Percentiles rank a stretch among this genome's conserved stretches.
These are phyloP conservation scores for Blastobotrys illinoisensis DNA, from an alignment of 1,139 yeast genomes.

Conservation along the genomic window DNA sequence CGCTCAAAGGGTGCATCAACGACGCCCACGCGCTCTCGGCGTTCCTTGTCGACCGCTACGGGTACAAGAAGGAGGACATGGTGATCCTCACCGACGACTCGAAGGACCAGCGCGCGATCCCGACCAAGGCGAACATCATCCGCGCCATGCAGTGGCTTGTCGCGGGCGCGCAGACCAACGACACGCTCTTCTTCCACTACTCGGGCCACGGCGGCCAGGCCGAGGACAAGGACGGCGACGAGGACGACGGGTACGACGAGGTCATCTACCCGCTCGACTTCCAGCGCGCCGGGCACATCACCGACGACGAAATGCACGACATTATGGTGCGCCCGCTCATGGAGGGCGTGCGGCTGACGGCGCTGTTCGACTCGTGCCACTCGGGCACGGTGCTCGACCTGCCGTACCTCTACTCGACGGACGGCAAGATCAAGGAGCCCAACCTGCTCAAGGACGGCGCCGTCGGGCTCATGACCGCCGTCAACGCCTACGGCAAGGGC, in stretches of 20 bases:
- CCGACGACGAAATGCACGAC: conserved; percentile 82
- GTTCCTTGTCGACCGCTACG: conserved; percentile 45
- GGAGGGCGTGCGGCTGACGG: conserved; percentile 81
- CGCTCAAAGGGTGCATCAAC: conserved; percentile 81
- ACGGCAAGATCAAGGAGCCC: conserved; percentile 87
- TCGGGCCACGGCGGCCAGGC: conserved; percentile 94
- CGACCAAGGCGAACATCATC: conserved; percentile 71
- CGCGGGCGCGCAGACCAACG: conserved; percentile 75
- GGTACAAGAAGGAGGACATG: conserved; percentile 72
- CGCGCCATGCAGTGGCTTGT: conserved; percentile 93
- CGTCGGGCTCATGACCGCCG: conserved; percentile 63
- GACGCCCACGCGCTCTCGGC: conserved; percentile 37
- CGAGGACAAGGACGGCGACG: conserved; percentile 79
- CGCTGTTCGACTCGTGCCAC: conserved; percentile 88
- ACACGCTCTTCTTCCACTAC: conserved; percentile 62
- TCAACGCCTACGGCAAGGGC: conserved; percentile 67
- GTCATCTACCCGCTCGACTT: conserved; percentile 90
- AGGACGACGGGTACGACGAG: conserved; percentile 84
- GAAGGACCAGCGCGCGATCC: conserved; percentile 60
- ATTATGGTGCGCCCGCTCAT: conserved; percentile 73
- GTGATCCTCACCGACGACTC: conserved; percentile 73
- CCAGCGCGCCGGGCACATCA: conserved; percentile 62
- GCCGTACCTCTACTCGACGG: conserved; percentile 85
- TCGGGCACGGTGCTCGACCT: conserved; percentile 88
- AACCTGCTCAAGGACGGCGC: conserved; percentile 84